A percentile compares a stretch with the other conserved stretches of the same genome.
phyloP scores from a whole-genome alignment of 441 rosid genomes.

The Kokia cookei region DNA sequence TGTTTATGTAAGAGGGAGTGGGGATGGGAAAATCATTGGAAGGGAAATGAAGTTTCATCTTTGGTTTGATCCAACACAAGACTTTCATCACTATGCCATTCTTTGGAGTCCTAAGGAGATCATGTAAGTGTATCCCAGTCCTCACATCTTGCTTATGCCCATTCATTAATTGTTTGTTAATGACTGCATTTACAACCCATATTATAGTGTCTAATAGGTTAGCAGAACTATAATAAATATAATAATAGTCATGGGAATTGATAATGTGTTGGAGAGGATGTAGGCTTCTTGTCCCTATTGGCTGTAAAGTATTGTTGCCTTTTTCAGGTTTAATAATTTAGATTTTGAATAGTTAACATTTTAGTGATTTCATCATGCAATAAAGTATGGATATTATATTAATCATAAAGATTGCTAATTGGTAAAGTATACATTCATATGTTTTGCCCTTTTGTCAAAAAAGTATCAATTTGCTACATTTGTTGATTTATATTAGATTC shows the following conservation, averaged over 20 bases:
- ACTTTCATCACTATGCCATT: slow-evolving; percentile 84
- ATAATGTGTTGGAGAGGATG: background rate
- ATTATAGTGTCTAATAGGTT: background rate
- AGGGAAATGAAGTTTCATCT: slow-evolving; percentile 90
- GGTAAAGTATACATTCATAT: background rate
- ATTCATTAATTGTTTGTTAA: background rate
- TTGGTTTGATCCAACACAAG: slow-evolving; percentile 89
- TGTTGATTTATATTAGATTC: slow-evolving; percentile 40
- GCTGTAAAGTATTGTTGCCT: background rate
- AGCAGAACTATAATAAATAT: too few species aligned
- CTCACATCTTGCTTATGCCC: background rate
- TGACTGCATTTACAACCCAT: background rate
- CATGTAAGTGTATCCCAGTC: slow-evolving; percentile 49
- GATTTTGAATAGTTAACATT: background rate
- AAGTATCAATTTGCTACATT: background rate
- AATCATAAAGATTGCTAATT: background rate
- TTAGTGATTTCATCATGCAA: background rate
- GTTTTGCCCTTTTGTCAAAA: background rate
- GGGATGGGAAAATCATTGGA: slow-evolving; percentile 83
- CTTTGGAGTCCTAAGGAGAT: slow-evolving; percentile 84
- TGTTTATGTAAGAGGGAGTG: slow-evolving; percentile 93
- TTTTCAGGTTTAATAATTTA: slow-evolving; percentile 1
- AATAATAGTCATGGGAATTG: background rate
- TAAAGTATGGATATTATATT: background rate
- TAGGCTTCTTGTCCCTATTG: background rate